These are phyloP conservation scores for Rehmannia glutinosa DNA, from an alignment of 257 asterid species.

Conservation along the genomic window DNA sequence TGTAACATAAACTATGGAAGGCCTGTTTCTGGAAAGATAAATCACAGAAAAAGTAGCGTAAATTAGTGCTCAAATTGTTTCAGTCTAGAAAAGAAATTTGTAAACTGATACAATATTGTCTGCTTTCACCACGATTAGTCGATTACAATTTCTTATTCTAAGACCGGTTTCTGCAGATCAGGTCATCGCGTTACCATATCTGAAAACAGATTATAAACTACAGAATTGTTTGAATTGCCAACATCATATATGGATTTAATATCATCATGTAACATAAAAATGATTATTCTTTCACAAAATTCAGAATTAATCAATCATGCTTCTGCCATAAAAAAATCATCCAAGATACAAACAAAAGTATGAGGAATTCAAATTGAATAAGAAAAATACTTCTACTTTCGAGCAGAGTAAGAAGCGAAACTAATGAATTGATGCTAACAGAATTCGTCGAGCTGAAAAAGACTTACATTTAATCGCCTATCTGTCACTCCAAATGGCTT, in stretches of 20 bases:
- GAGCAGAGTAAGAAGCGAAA: neutral
- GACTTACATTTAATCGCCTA: constrained; percentile 52
- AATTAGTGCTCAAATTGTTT: too few species aligned
- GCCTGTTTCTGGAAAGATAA: neutral
- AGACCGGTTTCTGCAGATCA: too few species aligned
- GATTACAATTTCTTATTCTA: too few species aligned
- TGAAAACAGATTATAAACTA: too few species aligned
- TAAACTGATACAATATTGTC: too few species aligned
- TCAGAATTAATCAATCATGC: neutral
- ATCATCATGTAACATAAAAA: neutral
- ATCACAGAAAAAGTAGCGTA: too few species aligned
- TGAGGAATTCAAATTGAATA: too few species aligned
- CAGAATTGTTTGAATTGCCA: neutral
- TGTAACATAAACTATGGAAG: too few species aligned
- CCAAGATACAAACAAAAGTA: too few species aligned
- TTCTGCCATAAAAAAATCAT: neutral
- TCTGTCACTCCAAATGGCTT: constrained; percentile 73
- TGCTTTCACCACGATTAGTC: too few species aligned
- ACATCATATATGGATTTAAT: neutral
- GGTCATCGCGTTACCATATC: too few species aligned
- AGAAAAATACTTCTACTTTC: neutral
- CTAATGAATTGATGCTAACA: neutral
- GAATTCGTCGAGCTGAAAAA: neutral
- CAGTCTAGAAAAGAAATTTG: neutral
- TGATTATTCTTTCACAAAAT: neutral